A percentile compares a stretch with the other conserved stretches of the same genome.
Conservation (phyloP, 257 asterid species). For the Cordia subcordata region DNA sequence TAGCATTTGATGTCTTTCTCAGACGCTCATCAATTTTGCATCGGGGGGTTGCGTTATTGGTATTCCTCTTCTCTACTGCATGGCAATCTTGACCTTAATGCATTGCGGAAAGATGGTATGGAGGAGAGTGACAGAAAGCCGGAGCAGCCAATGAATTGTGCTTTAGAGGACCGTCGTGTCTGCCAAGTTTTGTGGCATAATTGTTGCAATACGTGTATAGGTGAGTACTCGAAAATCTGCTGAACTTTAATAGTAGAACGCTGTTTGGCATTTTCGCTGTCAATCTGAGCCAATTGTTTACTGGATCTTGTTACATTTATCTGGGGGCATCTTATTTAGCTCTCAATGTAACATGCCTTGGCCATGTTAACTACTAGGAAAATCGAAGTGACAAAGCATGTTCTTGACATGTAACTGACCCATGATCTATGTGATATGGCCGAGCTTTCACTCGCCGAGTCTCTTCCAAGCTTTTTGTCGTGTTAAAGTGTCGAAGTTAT, state of each 20-base stretch:
- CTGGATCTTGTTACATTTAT: no score
- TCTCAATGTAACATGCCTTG: no score
- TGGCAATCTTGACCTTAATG: slow-evolving; percentile 48
- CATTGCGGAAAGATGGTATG: slow-evolving; percentile 70
- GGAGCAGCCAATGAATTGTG: slow-evolving; percentile 28
- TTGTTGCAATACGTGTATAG: not conserved
- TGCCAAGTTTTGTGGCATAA: no score
- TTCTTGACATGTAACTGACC: no score
- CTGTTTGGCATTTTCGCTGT: not conserved
- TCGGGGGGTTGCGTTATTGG: slow-evolving; percentile 79
- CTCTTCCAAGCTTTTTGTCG: no score
- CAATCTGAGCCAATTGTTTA: no score
- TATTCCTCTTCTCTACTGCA: slow-evolving; percentile 67
- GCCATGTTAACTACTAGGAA: no score
- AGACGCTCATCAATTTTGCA: slow-evolving; percentile 78
- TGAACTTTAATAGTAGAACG: not conserved
- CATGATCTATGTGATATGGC: no score
- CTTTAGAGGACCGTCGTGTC: not conserved
- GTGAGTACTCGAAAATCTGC: not conserved
- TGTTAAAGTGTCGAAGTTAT: no score
- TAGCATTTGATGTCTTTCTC: slow-evolving; percentile 15
- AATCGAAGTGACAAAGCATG: no score
- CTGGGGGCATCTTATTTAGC: no score
- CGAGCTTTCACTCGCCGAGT: no score
- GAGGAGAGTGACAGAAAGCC: slow-evolving; percentile 54